Base-by-base conservation (phyloP, 768 basidiomycete species). In the Guyanaporus albipodus region DNA sequence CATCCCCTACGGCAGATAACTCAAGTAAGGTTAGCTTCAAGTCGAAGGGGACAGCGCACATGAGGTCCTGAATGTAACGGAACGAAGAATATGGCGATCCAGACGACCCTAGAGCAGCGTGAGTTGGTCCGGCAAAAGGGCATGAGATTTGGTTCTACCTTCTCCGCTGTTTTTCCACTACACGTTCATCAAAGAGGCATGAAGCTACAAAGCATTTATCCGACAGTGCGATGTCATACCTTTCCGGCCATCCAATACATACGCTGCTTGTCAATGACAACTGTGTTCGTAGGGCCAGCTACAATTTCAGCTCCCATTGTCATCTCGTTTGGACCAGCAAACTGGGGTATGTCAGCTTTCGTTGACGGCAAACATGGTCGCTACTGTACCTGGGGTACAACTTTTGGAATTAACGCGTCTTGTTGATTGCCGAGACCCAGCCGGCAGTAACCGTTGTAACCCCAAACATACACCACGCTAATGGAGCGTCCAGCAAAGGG, bases 91-190 rank as follows among this genome's bases (percentile, higher is more conserved):
- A 94, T 0, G 91, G 90, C 21, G 88, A 91, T 10, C 91, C 91
- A 14, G 79, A 79, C n/a, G 92, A 93, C 21, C 91, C 88, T 87
- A 34, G n/a, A 28, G 38, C n/a, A 43, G n/a, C n/a, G 14, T 50
- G n/a, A 42, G 54, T 44, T 43, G 28, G 42, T 39, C 27, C 42
- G 32, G 24, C 4, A 12, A 32, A 28, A 32, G 12, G 29, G 35
- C 9, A 15, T 35, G 28, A 12, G 26, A 22, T 24, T 28, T 14
- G 8, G 26, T 18, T 56, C 42, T 56, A 80, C 92, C 94, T 67
- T 96, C 94, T 10, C 94, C 94, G 6, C 91, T 92, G 53, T 84
- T 89, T 67, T 97, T 97, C 89, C 90, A 98, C 81, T 92, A 64
- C 32, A 59, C 58, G 34, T 68, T 56, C 48, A 48, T 44, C 23